Conservation (phyloP, 768 basidiomycete species). For the Lactarius pseudohatsudake region DNA sequence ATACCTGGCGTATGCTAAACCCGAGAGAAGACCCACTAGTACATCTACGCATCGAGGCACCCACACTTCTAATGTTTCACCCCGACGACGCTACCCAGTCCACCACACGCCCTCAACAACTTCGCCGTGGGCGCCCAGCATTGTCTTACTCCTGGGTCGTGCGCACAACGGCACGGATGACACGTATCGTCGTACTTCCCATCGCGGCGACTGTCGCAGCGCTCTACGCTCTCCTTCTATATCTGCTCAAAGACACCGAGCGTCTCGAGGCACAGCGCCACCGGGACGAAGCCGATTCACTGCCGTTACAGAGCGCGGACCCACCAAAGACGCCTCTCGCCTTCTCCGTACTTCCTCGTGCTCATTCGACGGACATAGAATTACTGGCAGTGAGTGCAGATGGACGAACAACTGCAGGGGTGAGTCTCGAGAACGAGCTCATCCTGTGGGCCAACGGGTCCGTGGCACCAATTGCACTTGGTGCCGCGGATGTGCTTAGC, state of each 20-base stretch:
- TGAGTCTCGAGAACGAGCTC: constrained; percentile 78
- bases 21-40: constrained; percentile 63
- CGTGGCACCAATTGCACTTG: constrained; percentile 45
- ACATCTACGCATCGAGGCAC: constrained; percentile 76
- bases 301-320: constrained; percentile 34
- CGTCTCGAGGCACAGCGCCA: constrained; percentile 83
- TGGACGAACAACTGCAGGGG: constrained; percentile 63
- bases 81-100: constrained; percentile 37
- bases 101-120: neutral
- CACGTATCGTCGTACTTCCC: constrained; percentile 83
- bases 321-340: constrained; percentile 46
- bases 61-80: constrained; percentile 69
- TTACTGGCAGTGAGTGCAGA: constrained; percentile 69
- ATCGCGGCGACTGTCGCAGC: constrained; percentile 73
- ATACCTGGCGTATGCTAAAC: constrained; percentile 78
- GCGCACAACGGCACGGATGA: constrained; percentile 65
- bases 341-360: constrained; percentile 76
- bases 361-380: constrained; percentile 80
- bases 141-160: constrained; percentile 46
- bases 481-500: constrained; percentile 51
- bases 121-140: constrained; percentile 20
- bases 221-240: constrained; percentile 76
- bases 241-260: constrained; percentile 89
- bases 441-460: constrained; percentile 60
- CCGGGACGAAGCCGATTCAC: constrained; percentile 47